A percentile compares a stretch with the other conserved stretches of the same genome.
These are phyloP conservation scores for Plasmodium coatneyi DNA, from an alignment of 169 alveolate species.

Conservation along the genomic window DNA sequence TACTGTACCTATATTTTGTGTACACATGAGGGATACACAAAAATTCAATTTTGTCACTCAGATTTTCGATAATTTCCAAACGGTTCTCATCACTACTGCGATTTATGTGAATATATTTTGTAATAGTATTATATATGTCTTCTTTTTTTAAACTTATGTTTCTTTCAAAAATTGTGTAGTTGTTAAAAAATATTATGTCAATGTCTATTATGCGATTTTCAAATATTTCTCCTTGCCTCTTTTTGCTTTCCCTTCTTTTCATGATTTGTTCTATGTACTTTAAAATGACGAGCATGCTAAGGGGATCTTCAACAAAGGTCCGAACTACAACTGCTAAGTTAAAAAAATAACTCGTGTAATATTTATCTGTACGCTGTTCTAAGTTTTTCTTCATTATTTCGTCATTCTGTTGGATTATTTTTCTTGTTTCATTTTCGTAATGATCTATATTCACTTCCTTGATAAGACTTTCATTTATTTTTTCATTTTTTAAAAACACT, in stretches of 20 bases:
- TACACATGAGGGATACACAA: conserved; percentile 52
- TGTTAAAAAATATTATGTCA: conserved; percentile 64
- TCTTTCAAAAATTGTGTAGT: conserved; percentile 27
- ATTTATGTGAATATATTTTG: conserved; percentile 16
- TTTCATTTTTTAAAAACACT: conserved; percentile 29
- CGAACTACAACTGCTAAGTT: conserved; percentile 37
- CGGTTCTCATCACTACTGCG: neutral
- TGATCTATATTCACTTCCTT: conserved; percentile 5
- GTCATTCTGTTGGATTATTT: conserved; percentile 23
- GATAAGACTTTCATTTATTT: conserved; percentile 15
- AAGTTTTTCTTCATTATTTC: conserved; percentile 47
- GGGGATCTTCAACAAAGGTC: conserved; percentile 49
- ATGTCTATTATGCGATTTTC: conserved; percentile 61
- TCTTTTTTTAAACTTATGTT: neutral
- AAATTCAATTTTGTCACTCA: conserved; percentile 21
- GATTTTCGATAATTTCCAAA: neutral
- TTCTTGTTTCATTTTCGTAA: conserved; percentile 22
- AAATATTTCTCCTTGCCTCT: conserved; percentile 17
- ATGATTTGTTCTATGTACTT: conserved; percentile 52
- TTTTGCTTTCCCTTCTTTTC: conserved; percentile 34
- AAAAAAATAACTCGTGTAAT: conserved; percentile 52
- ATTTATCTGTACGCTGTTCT: conserved; percentile 29
- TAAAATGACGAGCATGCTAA: conserved; percentile 32
- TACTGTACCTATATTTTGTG: conserved; percentile 49
- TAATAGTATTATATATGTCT: conserved; percentile 3